Conservation (phyloP, 2,329 filamentous ascomycete genomes). For the Beauveria sp. region DNA sequence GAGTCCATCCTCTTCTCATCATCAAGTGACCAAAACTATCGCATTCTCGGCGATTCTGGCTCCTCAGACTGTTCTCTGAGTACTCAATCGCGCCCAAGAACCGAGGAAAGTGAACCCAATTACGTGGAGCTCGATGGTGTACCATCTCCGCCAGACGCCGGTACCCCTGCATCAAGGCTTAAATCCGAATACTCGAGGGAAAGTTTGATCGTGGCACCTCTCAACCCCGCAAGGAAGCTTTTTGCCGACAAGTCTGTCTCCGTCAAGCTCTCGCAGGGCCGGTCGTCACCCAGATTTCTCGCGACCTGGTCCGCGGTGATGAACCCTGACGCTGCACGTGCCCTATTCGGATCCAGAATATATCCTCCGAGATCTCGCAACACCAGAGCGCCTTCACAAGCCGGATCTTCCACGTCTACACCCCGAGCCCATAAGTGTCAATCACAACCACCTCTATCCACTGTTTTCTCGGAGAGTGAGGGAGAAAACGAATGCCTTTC, state of each 20-base stretch:
- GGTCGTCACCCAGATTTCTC: conserved; percentile 43
- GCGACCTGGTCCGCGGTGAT: conserved; percentile 50
- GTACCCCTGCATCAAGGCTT: conserved; percentile 23
- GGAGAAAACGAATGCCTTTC: conserved; percentile 42
- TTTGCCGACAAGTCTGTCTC: conserved; percentile 35
- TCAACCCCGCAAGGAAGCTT: conserved; percentile 21
- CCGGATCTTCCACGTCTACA: neutral
- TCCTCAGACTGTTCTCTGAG: conserved; percentile 33
- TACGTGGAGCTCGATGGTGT: conserved; percentile 46
- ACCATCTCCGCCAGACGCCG: conserved; percentile 31
- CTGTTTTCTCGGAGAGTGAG: conserved; percentile 56
- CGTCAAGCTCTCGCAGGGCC: conserved; percentile 37
- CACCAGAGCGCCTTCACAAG: neutral
- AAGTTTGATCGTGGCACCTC: conserved; percentile 50
- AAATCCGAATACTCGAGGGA: conserved; percentile 51
- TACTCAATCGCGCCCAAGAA: conserved; percentile 27
- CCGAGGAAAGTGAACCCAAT: conserved; percentile 39
- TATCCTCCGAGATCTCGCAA: conserved; percentile 6
- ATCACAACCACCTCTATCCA: conserved; percentile 59
- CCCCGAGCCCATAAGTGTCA: conserved; percentile 39
- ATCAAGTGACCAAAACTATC: conserved; percentile 42
- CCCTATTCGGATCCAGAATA: conserved; percentile 20
- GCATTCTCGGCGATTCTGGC: conserved; percentile 44
- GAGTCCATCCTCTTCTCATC: conserved; percentile 21
- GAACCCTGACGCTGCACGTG: conserved; percentile 37